Base-by-base conservation (phyloP, 768 basidiomycete genomes). In the Tylopilus plumbeoviolaceoides region DNA sequence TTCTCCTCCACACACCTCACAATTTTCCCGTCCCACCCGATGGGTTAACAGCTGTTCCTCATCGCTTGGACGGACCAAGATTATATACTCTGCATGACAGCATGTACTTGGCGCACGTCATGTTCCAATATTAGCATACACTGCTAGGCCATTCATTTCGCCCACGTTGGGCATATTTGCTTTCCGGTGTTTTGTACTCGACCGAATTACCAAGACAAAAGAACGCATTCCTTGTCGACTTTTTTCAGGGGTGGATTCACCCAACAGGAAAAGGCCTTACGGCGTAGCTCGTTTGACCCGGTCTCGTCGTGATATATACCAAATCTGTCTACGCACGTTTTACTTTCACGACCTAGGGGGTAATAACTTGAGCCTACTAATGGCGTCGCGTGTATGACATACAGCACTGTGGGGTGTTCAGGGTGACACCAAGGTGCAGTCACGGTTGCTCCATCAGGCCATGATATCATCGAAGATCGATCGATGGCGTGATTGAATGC, bases 401-500 rank as follows among this genome's bases (percentile, higher is more conserved):
- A 18, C 20, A 18, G n/a, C 46, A 30, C 30, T 51, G 33, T 27
- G 54, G 55, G 53, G 49, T 14, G 17, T 50, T 45, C 51, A 55
- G 53, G 58, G 56, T 56, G 38, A 42, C 27, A 20, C 41, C 28
- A 18, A 14, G 41, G 49, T 33, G 7, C 23, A 23, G n/a, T 28
- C 27, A 4, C 41, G 17, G 44, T 6, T n/a, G 42, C 12, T 15
- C 35, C 35, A 15, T 12, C n/a, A 3, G 28, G 10, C 39, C 28
- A 55, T 57, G 53, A 57, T 57, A 55, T 57, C 56, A 55, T 51
- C n/a, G n/a, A 38, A 18, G 17, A 17, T 23, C 23, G 5, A 30
- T 36, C 35, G 35, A 36, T 36, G 35, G 35, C 4, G 7, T 36
- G 4, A 35, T 15, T 35, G 33, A 35, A 35, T 36, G 15, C 15